Evolutionary conservation across 768 basidiomycete genomes (phyloP).

Genomic region (Lepiota venenata): DNA sequence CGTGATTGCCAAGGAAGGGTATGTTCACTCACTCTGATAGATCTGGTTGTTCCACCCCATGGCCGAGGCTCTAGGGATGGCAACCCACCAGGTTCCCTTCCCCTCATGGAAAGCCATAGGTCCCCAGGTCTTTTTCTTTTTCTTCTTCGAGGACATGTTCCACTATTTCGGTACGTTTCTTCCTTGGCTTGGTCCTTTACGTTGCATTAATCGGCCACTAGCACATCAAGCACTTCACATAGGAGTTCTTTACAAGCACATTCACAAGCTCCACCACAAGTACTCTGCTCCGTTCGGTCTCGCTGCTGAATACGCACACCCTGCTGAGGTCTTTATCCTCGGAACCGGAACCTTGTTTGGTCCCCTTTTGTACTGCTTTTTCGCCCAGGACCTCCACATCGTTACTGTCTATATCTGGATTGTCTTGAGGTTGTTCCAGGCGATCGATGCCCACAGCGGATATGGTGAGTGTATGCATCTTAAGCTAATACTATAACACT

Average conservation of each 20-base stretch:
- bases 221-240: conserved; percentile 91
- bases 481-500: background rate
- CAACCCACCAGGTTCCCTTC: conserved; percentile 92
- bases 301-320: conserved; percentile 97
- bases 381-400: conserved; percentile 80
- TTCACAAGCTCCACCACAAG: conserved; percentile 98
- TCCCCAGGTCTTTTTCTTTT: conserved; percentile 83
- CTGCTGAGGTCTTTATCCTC: conserved; percentile 92
- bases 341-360: conserved; percentile 89
- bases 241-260: conserved; percentile 81
- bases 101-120: conserved; percentile 66
- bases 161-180: conserved; percentile 74
- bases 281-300: conserved; percentile 97
- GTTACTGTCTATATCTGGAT: conserved; percentile 94
- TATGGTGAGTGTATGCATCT: conserved; percentile 59
- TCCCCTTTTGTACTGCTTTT: conserved; percentile 82
- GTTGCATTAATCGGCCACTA: conserved; percentile 20
- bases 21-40: conserved; percentile 29
- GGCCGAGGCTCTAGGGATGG: conserved; percentile 85
- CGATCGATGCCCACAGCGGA: conserved; percentile 95
- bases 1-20: too few relatives aligned
- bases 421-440: conserved; percentile 90
- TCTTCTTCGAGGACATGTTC: conserved; percentile 94
- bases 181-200: background rate
- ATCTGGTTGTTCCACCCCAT: conserved; percentile 92